Evolutionary conservation across 305 asterid genomes (phyloP), one percentile per base, ranked within the genome.

Genomic region (Solanum hybrid): DNA sequence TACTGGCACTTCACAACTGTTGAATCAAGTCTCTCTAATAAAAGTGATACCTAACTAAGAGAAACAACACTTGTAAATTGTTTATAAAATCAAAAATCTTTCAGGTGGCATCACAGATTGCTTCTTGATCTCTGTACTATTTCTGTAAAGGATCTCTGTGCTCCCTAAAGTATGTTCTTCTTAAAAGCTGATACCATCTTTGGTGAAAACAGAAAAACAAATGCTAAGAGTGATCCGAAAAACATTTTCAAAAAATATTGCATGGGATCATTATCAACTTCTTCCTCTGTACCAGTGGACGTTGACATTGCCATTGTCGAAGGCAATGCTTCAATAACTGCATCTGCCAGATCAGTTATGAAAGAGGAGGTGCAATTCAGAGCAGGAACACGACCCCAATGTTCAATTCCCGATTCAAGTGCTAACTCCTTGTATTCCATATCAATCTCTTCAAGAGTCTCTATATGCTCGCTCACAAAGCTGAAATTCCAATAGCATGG

Each of bases 381-480:
- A 86, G 99, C 98, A 39, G 99, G 99, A 77, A 97, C 99, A 7
- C 99, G 98, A 9, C 99, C 99, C 99, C 99, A 97, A 31, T 96
- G 93, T 72, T 92, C 93, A 88, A 97, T 93, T 76, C 99, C 99
- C 0, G 98, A 97, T 89, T 95, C 98, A 68, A 95, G 93, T 61
- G 99, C 99, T 91, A 97, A 89, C 75, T 97, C 95, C 91, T 37
- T 95, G 95, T 97, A 97, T 93, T 97, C 99, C 98, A 97, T 96
- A 41, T 97, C 99, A 79, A 96, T 97, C 92, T 96, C 99, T 91
- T 97, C 99, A 12, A 97, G 97, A 10, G 99, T 97, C 91, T 97
- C 99, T 89, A 97, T 97, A 93, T 97, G 99, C 97, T 97, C 99
- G 38, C 99, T 97, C 90, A 97, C 99, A 89, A 97, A 97, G 93